Percentiles rank a stretch among this genome's conserved stretches.
Evolutionary conservation across 257 asterid species (phyloP).

Genomic region (Fraxinus excelsior): DNA sequence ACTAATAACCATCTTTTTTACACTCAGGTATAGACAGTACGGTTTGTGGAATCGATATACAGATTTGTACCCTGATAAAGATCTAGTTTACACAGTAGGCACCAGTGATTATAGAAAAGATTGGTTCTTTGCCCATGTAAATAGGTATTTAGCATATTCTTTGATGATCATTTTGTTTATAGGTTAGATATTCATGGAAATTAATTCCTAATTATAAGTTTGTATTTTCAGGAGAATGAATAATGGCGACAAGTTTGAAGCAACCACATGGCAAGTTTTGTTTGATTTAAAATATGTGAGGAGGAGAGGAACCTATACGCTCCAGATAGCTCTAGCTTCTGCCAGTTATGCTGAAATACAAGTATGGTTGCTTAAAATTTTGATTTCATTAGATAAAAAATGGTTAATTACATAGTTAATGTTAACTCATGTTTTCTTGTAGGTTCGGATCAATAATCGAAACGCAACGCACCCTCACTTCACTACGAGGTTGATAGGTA

Average conservation of each 20-base stretch:
- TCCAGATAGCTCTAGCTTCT: slow-evolving; percentile 75
- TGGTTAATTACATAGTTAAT: not conserved
- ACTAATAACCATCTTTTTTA: not conserved
- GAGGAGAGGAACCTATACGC: slow-evolving; percentile 39
- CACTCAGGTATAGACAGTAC: slow-evolving; percentile 53
- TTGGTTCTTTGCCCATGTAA: slow-evolving; percentile 69
- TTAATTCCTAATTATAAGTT: not conserved
- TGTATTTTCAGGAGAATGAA: slow-evolving; percentile 37
- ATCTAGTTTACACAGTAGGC: slow-evolving; percentile 50
- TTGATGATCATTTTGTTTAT: not conserved
- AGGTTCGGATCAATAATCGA: slow-evolving; percentile 56
- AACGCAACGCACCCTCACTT: slow-evolving; percentile 32
- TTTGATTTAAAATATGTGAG: slow-evolving; percentile 41
- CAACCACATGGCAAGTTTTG: slow-evolving; percentile 66
- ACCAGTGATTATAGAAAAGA: slow-evolving; percentile 42
- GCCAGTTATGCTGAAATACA: slow-evolving; percentile 52
- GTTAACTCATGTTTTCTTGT: not conserved
- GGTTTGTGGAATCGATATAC: slow-evolving; percentile 61
- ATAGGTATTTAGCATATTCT: slow-evolving; percentile 36
- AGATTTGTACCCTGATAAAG: slow-evolving; percentile 46
- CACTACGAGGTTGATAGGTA: slow-evolving; percentile 49
- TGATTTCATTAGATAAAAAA: too few species aligned
- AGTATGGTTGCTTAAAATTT: slow-evolving; percentile 30
- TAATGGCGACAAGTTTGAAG: not conserved
- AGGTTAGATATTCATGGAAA: not conserved